Base-by-base conservation (phyloP, 345 rosid genomes). In the Corchorus capsularis region DNA sequence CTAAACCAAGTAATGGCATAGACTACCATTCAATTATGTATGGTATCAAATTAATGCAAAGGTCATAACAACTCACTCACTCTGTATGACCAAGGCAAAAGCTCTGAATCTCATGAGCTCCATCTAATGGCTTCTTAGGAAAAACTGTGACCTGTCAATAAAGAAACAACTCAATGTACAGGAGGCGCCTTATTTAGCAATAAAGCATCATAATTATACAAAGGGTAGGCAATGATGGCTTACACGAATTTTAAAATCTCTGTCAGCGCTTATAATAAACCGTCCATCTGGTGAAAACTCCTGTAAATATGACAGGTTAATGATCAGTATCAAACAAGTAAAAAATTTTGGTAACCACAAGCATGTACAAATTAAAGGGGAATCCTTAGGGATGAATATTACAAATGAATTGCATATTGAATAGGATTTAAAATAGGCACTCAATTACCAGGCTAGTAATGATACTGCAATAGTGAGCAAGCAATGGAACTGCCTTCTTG, bases 81-180 rank as follows among this genome's bases (percentile, higher is more conserved):
- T 93, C 96, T 13, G 97, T 84, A 87, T 96, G 99, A 50, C 94
- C 99, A 66, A 96, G 96, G 86, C 99, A 93, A 80, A 93, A 92
- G 76, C 96, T 89, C 73, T 96, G 97, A 75, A 96, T 94, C 81
- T 91, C 96, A 78, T 96, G 98, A 82, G 98, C 97, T 77, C 97
- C 97, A 66, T 88, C 88, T 69, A 89, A 73, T 78, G 99, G 97
- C 69, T 84, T 89, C 82, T 90, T 83, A 52, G 99, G 98, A 45
- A 94, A 87, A 45, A 90, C 87, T 71, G 95, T 85, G 63, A 94
- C 97, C 99, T 94, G 83, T 67, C 65, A 66, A 27, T 81, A 50
- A 75, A 37, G 54, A 77, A 77, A 55, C 35, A 71, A 50, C 71
- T 70, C 60, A 78, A 8, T 4, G 9, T 65, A 27, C 27, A 27